phyloP scores from a whole-genome alignment of 306 rosid genomes.

The Vigna angularis region DNA sequence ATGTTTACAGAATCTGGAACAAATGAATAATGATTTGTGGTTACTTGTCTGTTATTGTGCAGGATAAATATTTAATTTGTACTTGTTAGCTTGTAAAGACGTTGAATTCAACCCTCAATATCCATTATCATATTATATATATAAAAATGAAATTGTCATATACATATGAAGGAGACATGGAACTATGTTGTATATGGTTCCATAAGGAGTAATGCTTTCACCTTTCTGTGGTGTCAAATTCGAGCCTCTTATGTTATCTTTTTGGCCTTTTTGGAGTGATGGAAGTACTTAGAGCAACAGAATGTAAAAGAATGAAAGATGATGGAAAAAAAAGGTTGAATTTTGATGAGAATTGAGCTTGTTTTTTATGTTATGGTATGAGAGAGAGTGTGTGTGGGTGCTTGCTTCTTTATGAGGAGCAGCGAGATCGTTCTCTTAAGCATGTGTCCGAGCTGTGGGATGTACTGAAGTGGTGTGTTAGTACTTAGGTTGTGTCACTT shows the following conservation, averaged over 20 bases:
- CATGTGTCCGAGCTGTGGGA: conserved; percentile 34
- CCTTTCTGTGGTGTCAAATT: conserved; percentile 3
- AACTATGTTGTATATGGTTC: not conserved
- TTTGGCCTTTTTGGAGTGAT: conserved; percentile 16
- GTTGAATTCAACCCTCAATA: not conserved
- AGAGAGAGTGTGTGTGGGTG: not conserved
- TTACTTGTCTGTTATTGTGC: conserved; percentile 18
- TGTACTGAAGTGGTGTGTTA: not conserved
- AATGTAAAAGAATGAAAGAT: not conserved
- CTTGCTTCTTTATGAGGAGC: conserved; percentile 29
- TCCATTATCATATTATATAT: not conserved
- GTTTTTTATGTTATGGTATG: not conserved
- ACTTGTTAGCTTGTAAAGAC: conserved; percentile 15
- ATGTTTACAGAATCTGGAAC: conserved; percentile 41
- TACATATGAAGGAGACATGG: not conserved
- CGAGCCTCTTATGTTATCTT: conserved; percentile 4
- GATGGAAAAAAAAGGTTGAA: too few relatives aligned
- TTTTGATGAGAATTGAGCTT: conserved; percentile 13
- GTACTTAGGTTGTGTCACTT: conserved; percentile 32
- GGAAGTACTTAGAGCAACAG: conserved; percentile 2
- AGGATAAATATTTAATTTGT: conserved; percentile 32
- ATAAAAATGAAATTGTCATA: not conserved
- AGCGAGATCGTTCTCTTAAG: not conserved
- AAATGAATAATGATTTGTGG: conserved; percentile 36
- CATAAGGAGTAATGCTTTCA: conserved; percentile 18